Percentiles rank a stretch among this genome's conserved stretches.
Evolutionary conservation across 257 asterid genomes (phyloP).

Genomic region (Euphrasia confusa): DNA sequence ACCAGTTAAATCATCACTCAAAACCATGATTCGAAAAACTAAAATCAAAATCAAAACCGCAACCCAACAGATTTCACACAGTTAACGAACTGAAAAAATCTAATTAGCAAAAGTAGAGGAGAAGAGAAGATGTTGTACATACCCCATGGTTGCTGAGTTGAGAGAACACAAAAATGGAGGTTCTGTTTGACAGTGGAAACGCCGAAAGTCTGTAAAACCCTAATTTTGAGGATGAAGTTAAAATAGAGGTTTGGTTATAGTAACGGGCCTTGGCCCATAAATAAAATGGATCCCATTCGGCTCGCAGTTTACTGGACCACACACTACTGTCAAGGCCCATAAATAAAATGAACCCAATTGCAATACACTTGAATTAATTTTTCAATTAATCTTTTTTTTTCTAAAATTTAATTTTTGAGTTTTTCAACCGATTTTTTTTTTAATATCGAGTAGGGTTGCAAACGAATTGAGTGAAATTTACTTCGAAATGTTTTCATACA

Average conservation of each 20-base stretch:
- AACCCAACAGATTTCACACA: not conserved
- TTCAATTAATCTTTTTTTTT: too few species aligned
- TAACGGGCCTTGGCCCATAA: slow-evolving; percentile 21
- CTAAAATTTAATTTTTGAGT: too few species aligned
- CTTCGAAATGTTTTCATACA: too few species aligned
- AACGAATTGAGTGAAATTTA: too few species aligned
- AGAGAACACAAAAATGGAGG: slow-evolving; percentile 17
- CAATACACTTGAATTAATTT: too few species aligned
- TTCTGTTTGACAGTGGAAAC: slow-evolving; percentile 5
- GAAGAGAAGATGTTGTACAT: slow-evolving; percentile 14
- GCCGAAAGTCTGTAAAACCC: slow-evolving; percentile 20
- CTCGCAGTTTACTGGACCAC: not conserved
- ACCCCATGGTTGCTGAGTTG: slow-evolving; percentile 47
- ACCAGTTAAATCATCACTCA: not conserved
- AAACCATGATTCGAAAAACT: not conserved
- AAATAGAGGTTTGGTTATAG: not conserved
- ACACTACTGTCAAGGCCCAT: too few species aligned
- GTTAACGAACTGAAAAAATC: not conserved
- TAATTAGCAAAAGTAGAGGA: not conserved
- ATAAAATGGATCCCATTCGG: not conserved
- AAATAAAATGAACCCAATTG: too few species aligned
- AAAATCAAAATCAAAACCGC: slow-evolving; percentile 12
- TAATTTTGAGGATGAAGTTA: not conserved
- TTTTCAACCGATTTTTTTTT: too few species aligned
- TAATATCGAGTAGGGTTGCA: too few species aligned